These are phyloP conservation scores for Quercus alba DNA, from an alignment of 306 rosid species.

Conservation along the genomic window DNA sequence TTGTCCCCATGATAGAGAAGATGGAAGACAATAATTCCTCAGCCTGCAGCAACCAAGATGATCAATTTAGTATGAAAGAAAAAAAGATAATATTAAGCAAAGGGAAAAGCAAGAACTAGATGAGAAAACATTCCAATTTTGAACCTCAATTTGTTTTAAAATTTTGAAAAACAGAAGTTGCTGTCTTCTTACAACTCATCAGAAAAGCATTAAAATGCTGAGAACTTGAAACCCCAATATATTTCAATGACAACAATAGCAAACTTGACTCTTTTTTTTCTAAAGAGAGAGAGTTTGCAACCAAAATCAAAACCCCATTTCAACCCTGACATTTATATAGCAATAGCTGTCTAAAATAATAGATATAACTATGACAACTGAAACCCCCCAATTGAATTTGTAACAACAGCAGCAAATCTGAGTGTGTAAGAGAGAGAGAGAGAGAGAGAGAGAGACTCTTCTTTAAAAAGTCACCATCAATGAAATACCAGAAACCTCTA, in stretches of 20 bases:
- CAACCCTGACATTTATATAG: not conserved
- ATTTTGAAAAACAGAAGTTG: not conserved
- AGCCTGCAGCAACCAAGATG: constrained; percentile 15
- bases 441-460: constrained; percentile 41
- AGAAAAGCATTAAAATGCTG: not conserved
- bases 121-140: constrained; percentile 9
- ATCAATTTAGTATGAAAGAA: not conserved
- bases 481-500: constrained; percentile 41
- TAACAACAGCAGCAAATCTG: constrained; percentile 12
- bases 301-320: constrained; percentile 21
- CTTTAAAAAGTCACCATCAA: constrained; percentile 27
- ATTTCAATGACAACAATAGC: constrained; percentile 11
- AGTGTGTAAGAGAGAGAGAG: constrained; percentile 14
- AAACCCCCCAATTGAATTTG: constrained; percentile 26
- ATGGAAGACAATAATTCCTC: constrained; percentile 27
- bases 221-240: not conserved
- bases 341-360: not conserved
- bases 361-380: constrained; percentile 4
- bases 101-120: constrained; percentile 10
- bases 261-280: not conserved
- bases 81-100: constrained; percentile 9
- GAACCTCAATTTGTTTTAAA: not conserved
- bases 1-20: constrained; percentile 52
- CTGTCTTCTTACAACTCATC: not conserved
- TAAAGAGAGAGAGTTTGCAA: constrained; percentile 8